These are phyloP conservation scores for Xylona heveae DNA, from an alignment of 495 filamentous ascomycete species.

Conservation along the genomic window DNA sequence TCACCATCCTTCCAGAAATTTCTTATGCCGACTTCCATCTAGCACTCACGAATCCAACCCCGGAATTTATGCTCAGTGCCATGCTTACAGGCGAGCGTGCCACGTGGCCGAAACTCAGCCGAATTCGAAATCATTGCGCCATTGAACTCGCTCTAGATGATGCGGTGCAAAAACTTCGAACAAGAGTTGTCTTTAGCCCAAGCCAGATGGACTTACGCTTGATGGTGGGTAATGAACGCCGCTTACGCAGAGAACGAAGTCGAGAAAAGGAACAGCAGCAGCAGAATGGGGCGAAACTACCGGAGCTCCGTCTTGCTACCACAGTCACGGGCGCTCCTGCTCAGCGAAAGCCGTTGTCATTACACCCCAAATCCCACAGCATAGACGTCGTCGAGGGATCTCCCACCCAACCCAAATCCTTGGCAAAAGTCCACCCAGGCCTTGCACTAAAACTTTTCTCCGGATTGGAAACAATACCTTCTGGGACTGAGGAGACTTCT, in stretches of 20 bases:
- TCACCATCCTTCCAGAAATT: constrained; percentile 77
- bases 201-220: constrained; percentile 38
- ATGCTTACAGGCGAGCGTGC: constrained; percentile 61
- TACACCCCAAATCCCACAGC: not conserved
- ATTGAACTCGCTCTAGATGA: constrained; percentile 74
- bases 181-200: constrained; percentile 60
- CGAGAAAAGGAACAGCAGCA: too few relatives aligned
- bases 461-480: not conserved
- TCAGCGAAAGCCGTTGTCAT: too few relatives aligned
- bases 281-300: too few relatives aligned
- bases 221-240: constrained; percentile 7
- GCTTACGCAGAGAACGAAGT: too few relatives aligned
- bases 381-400: not conserved
- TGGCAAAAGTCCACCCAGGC: not conserved
- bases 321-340: constrained; percentile 3
- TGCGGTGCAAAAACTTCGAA: constrained; percentile 55
- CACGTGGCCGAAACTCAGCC: constrained; percentile 73
- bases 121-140: constrained; percentile 62
- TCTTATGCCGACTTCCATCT: constrained; percentile 49
- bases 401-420: not conserved
- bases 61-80: constrained; percentile 68
- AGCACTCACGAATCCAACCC: constrained; percentile 69
- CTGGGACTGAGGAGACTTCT: not conserved
- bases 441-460: not conserved
- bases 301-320: not conserved